phyloP scores from a whole-genome alignment of 345 rosid species.

The Eutrema japonicum region DNA sequence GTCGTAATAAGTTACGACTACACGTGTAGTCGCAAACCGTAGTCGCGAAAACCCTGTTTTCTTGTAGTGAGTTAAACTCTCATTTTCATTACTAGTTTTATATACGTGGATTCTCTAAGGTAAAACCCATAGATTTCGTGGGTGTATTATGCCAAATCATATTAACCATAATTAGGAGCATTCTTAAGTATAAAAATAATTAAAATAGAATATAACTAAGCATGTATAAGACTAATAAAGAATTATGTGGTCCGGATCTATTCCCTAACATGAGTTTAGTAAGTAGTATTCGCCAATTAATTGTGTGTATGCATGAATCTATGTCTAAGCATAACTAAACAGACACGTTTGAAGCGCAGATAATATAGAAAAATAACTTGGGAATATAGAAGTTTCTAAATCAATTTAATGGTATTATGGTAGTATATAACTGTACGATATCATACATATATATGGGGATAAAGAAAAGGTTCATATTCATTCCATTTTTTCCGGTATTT shows the following conservation, averaged over 20 bases:
- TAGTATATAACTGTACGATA: conserved; percentile 1
- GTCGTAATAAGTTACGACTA: too few relatives aligned
- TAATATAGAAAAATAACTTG: conserved; percentile 25
- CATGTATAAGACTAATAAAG: background rate
- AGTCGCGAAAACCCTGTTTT: too few relatives aligned
- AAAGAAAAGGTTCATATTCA: conserved; percentile 8
- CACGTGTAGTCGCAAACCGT: too few relatives aligned
- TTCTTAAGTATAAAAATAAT: background rate
- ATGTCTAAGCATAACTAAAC: conserved; percentile 3
- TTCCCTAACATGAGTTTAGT: conserved; percentile 31
- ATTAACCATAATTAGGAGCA: conserved; percentile 6
- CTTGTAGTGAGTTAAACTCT: conserved; percentile 45
- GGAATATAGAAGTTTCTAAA: conserved; percentile 18
- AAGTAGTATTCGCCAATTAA: background rate
- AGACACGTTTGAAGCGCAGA: conserved; percentile 28
- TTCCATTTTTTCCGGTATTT: background rate
- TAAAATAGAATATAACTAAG: conserved; percentile 10
- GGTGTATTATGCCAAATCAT: conserved; percentile 10
- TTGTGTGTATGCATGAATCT: conserved; percentile 27
- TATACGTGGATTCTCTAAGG: conserved; percentile 11
- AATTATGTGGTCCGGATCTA: conserved; percentile 27
- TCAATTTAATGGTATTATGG: background rate
- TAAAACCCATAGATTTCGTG: conserved; percentile 21
- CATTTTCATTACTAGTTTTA: conserved; percentile 27
- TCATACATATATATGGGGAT: background rate